Evolutionary conservation across 164 flowering plant genomes (phyloP), one percentile per base, ranked within the genome.

Genomic region (Magnolia officinalis): DNA sequence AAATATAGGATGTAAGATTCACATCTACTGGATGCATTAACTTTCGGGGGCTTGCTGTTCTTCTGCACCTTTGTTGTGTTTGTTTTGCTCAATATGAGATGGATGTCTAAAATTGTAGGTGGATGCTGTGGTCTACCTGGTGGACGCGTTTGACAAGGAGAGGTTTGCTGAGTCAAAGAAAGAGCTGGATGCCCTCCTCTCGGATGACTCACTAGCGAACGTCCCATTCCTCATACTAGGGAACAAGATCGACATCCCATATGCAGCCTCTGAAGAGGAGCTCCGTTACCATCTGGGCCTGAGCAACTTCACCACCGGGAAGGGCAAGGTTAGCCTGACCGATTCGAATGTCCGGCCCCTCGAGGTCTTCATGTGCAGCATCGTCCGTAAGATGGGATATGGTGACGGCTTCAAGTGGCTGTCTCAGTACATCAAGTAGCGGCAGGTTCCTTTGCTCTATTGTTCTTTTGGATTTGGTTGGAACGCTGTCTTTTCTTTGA

Each of bases 281-380:
- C 64, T 88, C n/a, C 85, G 86, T 1, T 85, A 79, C 75, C 83
- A 87, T 73, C 79, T 90, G 16, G 91, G 90, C 2, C 81, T 88
- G 64, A 80, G 79, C 74, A 84, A 83, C 79, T 84, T 90, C 89
- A 88, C 91, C 67, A 88, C 91, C n/a, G 92, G 91, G 21, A 89
- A 89, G 82, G 90, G 91, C 2, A 88, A 84, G 80, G 91, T 89
- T 14, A 85, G 75, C 77, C 81, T 88, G 37, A 74, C 79, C 0
- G 89, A 83, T 6, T 82, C 90, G 8, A 80, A 73, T 21, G 86
- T 88, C 13, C 85, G 91, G 6, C 89, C 90, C 0, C 81, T 89
- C 5, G 93, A 88, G 83, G 89, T 88, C 26, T 89, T 85, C 86
- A 88, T 89, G 93, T 89, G 93, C 84, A 90, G 93, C 78, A 88